A percentile compares a stretch with the other conserved stretches of the same genome.
phyloP scores from a whole-genome alignment of 1,284 basidiomycete species.

The Flammula alnicola region DNA sequence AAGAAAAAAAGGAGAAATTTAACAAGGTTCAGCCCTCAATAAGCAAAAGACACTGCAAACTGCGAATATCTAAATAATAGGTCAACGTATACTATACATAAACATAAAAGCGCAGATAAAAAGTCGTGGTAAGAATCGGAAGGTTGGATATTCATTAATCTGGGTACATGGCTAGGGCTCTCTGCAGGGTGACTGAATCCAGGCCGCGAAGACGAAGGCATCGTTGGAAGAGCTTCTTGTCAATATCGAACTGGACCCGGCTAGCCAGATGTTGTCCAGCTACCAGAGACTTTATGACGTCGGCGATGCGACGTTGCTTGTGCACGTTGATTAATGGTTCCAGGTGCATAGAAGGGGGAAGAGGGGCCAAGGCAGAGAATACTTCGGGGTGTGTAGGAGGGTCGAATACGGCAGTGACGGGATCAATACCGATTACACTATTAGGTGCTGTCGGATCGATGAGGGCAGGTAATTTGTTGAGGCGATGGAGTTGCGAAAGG shows the following conservation, averaged over 20 bases:
- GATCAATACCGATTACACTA: slow-evolving; percentile 67
- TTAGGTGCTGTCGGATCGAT: slow-evolving; percentile 84
- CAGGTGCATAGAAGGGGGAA: slow-evolving; percentile 77
- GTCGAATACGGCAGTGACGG: slow-evolving; percentile 63
- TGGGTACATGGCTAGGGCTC: slow-evolving; percentile 19
- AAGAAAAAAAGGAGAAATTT: neutral
- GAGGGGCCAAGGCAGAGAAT: slow-evolving; percentile 69
- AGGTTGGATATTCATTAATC: slow-evolving; percentile 10
- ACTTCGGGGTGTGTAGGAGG: slow-evolving; percentile 75
- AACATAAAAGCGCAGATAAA: neutral
- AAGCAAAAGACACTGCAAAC: neutral
- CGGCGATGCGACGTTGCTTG: slow-evolving; percentile 82
- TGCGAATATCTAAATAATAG: slow-evolving; percentile 3
- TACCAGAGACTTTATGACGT: slow-evolving; percentile 76
- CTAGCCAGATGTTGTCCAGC: slow-evolving; percentile 82
- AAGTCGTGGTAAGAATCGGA: neutral
- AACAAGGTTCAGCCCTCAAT: slow-evolving; percentile 1
- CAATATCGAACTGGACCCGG: slow-evolving; percentile 68
- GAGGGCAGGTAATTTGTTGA: slow-evolving; percentile 74
- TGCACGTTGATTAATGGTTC: slow-evolving; percentile 88
- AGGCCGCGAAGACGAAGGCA: slow-evolving; percentile 75
- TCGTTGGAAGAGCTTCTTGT: slow-evolving; percentile 74
- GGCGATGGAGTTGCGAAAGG: slow-evolving; percentile 71
- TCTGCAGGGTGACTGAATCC: slow-evolving; percentile 39
- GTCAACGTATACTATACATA: neutral